Evolutionary conservation across 179 eudicot genomes (phyloP).

Genomic region (Corrigiola litoralis): DNA sequence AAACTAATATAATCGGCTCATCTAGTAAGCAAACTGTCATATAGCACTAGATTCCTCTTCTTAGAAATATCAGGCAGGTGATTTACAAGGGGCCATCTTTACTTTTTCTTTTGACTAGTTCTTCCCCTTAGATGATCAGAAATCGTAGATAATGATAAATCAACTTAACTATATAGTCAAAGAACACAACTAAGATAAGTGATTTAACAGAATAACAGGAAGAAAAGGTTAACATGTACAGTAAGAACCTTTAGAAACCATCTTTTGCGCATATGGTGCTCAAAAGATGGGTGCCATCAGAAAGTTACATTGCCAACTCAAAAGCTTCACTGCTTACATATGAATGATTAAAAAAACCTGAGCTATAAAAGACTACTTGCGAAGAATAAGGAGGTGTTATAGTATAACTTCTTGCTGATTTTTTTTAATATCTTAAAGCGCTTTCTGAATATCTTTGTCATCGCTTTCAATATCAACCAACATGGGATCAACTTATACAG

Average conservation of each 20-base stretch:
- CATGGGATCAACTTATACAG: conserved; percentile 13
- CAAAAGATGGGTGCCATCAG: not conserved
- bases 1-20: too few species aligned
- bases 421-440: too few species aligned
- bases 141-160: too few species aligned
- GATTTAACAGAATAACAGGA: not conserved
- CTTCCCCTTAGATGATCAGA: too few species aligned
- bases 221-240: not conserved
- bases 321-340: conserved; percentile 10
- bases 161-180: too few species aligned
- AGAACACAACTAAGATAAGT: not conserved
- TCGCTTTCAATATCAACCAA: not conserved
- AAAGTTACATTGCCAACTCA: conserved; percentile 14
- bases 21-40: too few species aligned
- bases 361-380: not conserved
- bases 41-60: too few species aligned
- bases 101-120: too few species aligned
- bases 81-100: too few species aligned
- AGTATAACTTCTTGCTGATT: not conserved
- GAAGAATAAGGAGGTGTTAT: not conserved
- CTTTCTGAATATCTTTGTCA: not conserved
- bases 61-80: too few species aligned
- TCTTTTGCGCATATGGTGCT: too few species aligned
- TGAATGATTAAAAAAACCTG: conserved; percentile 5
- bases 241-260: not conserved